Evolutionary conservation across 2,329 filamentous ascomycete genomes (phyloP), one percentile per base, ranked within the genome.

Genomic region (Microsporum ferrugineum): DNA sequence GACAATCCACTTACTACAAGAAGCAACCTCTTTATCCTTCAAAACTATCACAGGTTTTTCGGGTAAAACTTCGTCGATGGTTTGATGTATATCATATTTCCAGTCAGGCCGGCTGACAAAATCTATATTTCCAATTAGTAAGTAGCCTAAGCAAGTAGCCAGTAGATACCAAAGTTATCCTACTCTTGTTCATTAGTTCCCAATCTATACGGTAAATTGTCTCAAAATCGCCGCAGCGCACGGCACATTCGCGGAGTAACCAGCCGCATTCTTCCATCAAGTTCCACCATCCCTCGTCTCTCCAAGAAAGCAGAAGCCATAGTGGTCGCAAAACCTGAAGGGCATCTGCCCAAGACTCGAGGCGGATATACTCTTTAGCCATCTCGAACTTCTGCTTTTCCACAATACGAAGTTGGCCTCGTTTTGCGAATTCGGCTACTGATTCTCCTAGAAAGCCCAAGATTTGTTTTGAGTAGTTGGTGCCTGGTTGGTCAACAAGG

Each of bases 251-350:
- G 63, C 82, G 76, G 41, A 85, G 71, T 6, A 77, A 73, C 74
- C 77, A 80, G 51, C 81, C 73, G 45, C 84, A 77, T 45, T 79
- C 77, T 59, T 75, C 76, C 64, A 84, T 80, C 2, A 84, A 73
- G 47, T 72, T 69, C 77, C 80, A 83, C 83, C 84, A 86, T n/a
- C 79, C 77, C 67, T 83, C 79, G 49, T 71, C 71, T 53, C 84
- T 79, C 84, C 84, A 86, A n/a, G 73, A 76, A 68, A 81, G 78
- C 7, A 69, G 75, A 45, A 79, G 68, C 83, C 83, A 86, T 1
- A 84, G 68, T 2, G 80, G 76, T 39, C 73, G 72, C 23, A 86
- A 72, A 2, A 81, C 71, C 29, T 76, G 69, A 59, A 81, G 72
- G 5, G 81, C 83, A 53, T 82, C 76, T 3, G 72, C 68, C 71